Conservation (phyloP, 2,329 filamentous ascomycete genomes). For the Penicillium corylophilum region DNA sequence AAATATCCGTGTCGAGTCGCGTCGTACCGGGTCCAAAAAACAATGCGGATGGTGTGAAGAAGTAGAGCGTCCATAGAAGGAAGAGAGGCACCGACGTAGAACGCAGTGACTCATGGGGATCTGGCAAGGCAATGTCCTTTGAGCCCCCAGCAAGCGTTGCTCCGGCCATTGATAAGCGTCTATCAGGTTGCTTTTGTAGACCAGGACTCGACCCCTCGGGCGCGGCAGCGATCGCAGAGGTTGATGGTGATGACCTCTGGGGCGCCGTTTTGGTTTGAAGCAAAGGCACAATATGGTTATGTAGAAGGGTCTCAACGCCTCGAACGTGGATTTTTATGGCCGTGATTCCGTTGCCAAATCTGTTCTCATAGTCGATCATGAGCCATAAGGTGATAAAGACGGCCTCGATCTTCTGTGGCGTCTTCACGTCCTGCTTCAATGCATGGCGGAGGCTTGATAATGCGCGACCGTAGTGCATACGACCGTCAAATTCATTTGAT, state of each 20-base stretch:
- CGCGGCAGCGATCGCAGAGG: not conserved
- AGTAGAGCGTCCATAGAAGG: conserved; percentile 29
- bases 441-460: conserved; percentile 24
- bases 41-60: conserved; percentile 24
- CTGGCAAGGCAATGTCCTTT: not conserved
- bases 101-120: conserved; percentile 12
- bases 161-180: not conserved
- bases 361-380: conserved; percentile 31
- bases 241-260: not conserved
- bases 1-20: conserved; percentile 20
- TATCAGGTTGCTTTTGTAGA: not conserved
- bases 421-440: conserved; percentile 24
- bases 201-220: not conserved
- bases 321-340: conserved; percentile 27
- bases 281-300: conserved; percentile 26
- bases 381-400: conserved; percentile 30
- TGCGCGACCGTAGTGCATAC: conserved; percentile 26
- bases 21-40: conserved; percentile 20
- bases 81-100: conserved; percentile 27
- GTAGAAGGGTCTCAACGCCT: conserved; percentile 23
- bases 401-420: conserved; percentile 24
- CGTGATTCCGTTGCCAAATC: conserved; percentile 24
- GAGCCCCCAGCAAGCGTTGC: not conserved
- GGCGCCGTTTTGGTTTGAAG: conserved; percentile 5
- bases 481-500: conserved; percentile 19